Evolutionary conservation across 1,284 basidiomycete genomes (phyloP).

Genomic region (Ceratobasidium theobromae): DNA sequence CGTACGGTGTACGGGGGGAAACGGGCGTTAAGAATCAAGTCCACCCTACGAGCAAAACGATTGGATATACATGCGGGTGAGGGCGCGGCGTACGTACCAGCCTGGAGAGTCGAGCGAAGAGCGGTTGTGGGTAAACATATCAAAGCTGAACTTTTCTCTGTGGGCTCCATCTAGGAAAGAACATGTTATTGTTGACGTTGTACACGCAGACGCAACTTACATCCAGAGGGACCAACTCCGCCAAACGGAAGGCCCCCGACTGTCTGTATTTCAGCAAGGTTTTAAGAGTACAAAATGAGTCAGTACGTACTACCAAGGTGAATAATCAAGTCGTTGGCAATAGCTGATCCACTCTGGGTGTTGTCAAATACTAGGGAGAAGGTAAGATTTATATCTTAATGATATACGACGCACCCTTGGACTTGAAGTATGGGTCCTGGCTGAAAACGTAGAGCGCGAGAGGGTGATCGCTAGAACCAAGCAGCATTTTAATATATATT

Average conservation of each 20-base stretch:
- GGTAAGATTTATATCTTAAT: not conserved
- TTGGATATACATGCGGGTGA: not conserved
- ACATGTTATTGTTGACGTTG: not conserved
- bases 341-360: conserved; percentile 64
- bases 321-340: conserved; percentile 68
- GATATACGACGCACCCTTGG: conserved; percentile 52
- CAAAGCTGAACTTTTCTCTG: conserved; percentile 64
- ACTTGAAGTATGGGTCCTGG: conserved; percentile 57
- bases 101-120: conserved; percentile 62
- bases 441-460: conserved; percentile 78
- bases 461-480: conserved; percentile 51
- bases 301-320: conserved; percentile 53
- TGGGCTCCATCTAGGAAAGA: conserved; percentile 56
- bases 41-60: conserved; percentile 49
- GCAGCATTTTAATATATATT: not conserved
- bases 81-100: conserved; percentile 46
- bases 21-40: conserved; percentile 56
- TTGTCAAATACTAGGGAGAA: conserved; percentile 56
- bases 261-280: conserved; percentile 38
- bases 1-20: conserved; percentile 66
- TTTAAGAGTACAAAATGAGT: not conserved
- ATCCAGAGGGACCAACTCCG: conserved; percentile 69
- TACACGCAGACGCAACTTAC: conserved; percentile 47
- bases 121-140: conserved; percentile 67
- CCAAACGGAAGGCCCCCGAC: conserved; percentile 71